Percentiles rank a stretch among this genome's conserved stretches.
phyloP scores from a whole-genome alignment of 2,329 filamentous ascomycete species.

The Spiromastix sp. region DNA sequence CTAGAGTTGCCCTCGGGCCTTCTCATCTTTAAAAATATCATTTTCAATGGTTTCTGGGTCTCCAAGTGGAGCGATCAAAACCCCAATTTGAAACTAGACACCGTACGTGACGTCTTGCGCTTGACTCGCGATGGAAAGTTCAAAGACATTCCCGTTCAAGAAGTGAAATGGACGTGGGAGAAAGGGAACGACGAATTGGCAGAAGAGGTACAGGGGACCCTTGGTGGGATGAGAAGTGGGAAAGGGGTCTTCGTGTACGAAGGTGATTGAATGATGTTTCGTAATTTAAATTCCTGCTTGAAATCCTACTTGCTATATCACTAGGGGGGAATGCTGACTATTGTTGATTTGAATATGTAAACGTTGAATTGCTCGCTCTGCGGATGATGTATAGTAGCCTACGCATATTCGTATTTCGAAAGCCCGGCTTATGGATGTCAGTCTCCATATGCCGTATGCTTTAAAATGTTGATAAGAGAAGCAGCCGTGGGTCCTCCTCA shows the following conservation, averaged over 20 bases:
- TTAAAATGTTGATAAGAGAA: too few relatives aligned
- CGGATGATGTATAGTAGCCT: too few relatives aligned
- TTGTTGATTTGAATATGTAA: too few relatives aligned
- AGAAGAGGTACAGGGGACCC: constrained; percentile 67
- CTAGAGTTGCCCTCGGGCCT: constrained; percentile 69
- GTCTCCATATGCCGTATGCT: too few relatives aligned
- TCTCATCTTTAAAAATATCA: constrained; percentile 86
- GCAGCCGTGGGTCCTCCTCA: too few relatives aligned
- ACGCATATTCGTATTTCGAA: too few relatives aligned
- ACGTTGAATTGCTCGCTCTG: too few relatives aligned
- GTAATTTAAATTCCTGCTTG: too few relatives aligned
- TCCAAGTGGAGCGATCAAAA: constrained; percentile 76
- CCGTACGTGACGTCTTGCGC: constrained; percentile 73
- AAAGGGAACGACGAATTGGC: constrained; percentile 60
- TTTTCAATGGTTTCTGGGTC: constrained; percentile 91
- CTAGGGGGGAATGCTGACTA: too few relatives aligned
- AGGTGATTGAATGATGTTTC: constrained; percentile 32
- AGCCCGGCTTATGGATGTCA: too few relatives aligned
- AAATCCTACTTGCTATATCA: too few relatives aligned
- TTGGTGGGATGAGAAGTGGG: constrained; percentile 73
- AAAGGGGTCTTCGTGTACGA: constrained; percentile 86
- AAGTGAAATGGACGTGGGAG: constrained; percentile 73
- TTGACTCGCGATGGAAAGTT: constrained; percentile 68
- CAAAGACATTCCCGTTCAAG: constrained; percentile 69
- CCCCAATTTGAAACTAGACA: constrained; percentile 61